Conservation (phyloP, 1,284 basidiomycete species). For the Ustilago nuda region DNA sequence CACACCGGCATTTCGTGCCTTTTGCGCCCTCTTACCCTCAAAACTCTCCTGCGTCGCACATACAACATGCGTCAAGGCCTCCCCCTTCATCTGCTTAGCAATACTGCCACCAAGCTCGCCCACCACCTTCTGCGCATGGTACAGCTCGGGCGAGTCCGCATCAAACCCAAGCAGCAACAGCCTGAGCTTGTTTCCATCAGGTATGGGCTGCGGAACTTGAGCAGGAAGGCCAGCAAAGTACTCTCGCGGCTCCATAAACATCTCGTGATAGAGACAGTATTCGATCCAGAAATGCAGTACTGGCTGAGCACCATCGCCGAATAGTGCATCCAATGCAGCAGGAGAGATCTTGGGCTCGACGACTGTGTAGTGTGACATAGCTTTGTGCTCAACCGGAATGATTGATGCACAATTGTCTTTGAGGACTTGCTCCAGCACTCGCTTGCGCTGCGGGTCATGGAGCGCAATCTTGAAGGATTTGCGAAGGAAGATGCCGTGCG, state of each 20-base stretch:
- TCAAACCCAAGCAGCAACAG: constrained; percentile 50
- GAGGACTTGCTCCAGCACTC: constrained; percentile 36
- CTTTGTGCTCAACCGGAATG: constrained; percentile 1
- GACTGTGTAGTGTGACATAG: constrained; percentile 28
- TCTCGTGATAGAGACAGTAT: constrained; percentile 54
- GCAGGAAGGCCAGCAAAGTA: constrained; percentile 52
- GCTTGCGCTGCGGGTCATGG: constrained; percentile 25
- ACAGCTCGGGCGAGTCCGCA: constrained; percentile 47
- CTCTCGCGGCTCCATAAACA: constrained; percentile 35
- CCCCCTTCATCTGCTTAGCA: constrained; percentile 35
- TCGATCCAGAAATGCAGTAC: constrained; percentile 63
- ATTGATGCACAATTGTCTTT: constrained; percentile 33
- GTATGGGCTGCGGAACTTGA: constrained; percentile 37
- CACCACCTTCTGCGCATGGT: constrained; percentile 51
- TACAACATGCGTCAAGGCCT: constrained; percentile 48
- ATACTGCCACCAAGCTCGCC: constrained; percentile 45
- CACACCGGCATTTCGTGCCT: constrained; percentile 34
- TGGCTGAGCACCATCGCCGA: constrained; percentile 14
- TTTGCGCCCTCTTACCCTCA: constrained; percentile 29
- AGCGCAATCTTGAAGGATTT: constrained; percentile 37
- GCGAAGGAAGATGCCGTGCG: constrained; percentile 18
- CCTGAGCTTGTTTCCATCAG: constrained; percentile 23
- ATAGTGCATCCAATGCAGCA: constrained; percentile 8
- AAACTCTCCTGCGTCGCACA: constrained; percentile 37
- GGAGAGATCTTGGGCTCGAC: constrained; percentile 28